Evolutionary conservation across 305 asterid genomes (phyloP).

Genomic region (Solanum hybrid): DNA sequence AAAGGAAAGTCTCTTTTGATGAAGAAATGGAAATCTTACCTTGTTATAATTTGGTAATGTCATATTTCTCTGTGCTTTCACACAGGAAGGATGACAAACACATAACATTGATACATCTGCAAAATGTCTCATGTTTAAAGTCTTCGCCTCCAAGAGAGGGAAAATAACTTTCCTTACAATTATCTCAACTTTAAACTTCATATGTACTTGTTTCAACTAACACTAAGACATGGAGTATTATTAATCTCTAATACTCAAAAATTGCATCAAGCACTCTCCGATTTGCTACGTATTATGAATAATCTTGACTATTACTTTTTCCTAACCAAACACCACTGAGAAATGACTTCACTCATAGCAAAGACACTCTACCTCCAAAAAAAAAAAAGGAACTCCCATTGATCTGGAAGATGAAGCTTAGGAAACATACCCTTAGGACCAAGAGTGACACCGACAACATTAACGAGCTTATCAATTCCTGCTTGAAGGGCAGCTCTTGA

Average conservation of each 20-base stretch:
- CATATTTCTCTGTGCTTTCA: neutral
- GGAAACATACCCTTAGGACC: slow-evolving; percentile 70
- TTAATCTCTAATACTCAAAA: neutral
- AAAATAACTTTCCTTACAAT: neutral
- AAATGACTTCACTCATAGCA: neutral
- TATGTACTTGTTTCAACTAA: neutral
- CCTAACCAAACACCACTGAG: neutral
- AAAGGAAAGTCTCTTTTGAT: neutral
- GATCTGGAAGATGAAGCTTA: neutral
- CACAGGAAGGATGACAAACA: neutral
- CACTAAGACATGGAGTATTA: neutral
- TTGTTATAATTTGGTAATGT: neutral
- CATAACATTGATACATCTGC: neutral
- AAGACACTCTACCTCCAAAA: neutral
- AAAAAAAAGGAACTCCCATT: neutral
- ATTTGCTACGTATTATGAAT: neutral
- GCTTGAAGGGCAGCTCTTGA: slow-evolving; percentile 78
- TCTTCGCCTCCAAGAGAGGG: neutral
- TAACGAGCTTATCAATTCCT: slow-evolving; percentile 89
- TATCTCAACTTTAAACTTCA: neutral
- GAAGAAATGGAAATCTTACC: neutral
- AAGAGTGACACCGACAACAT: slow-evolving; percentile 82
- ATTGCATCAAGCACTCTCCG: neutral
- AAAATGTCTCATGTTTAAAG: neutral
- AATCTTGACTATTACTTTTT: neutral